Evolutionary conservation across 208 protist genomes (phyloP).

Genomic region (Crithidia bombi): DNA sequence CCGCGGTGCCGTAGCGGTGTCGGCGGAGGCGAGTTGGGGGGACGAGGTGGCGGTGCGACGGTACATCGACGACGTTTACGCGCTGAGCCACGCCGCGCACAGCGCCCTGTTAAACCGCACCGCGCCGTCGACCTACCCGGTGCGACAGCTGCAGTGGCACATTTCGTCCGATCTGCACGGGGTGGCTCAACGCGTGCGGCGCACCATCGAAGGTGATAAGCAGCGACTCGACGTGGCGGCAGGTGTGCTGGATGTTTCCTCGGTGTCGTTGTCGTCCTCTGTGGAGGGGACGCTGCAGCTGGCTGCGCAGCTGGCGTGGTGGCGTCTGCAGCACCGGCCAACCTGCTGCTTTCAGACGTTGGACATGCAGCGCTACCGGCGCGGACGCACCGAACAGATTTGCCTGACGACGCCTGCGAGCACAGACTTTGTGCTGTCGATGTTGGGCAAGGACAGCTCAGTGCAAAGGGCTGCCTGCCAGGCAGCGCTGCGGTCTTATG

Average conservation of each 20-base stretch:
- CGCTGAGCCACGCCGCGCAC: conserved; percentile 48
- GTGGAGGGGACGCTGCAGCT: conserved; percentile 37
- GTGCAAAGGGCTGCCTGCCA: conserved; percentile 14
- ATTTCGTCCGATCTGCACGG: conserved; percentile 48
- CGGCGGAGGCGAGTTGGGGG: conserved; percentile 84
- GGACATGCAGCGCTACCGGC: conserved; percentile 64
- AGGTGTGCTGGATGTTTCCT: conserved; percentile 38
- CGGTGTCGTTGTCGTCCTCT: background rate
- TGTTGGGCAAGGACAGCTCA: conserved; percentile 13
- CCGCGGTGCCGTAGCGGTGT: conserved; percentile 59
- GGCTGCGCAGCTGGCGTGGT: conserved; percentile 80
- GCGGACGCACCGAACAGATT: conserved; percentile 68
- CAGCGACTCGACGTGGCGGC: conserved; percentile 56
- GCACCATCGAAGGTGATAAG: conserved; percentile 39
- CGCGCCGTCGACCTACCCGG: conserved; percentile 31
- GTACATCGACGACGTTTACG: conserved; percentile 74
- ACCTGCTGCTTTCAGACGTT: conserved; percentile 56
- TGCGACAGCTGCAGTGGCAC: conserved; percentile 59
- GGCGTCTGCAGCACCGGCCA: conserved; percentile 67
- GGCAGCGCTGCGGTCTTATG: conserved; percentile 17
- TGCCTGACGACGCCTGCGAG: conserved; percentile 56
- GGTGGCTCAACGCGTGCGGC: conserved; percentile 32
- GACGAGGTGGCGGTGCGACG: conserved; percentile 69
- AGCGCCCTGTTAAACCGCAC: conserved; percentile 33
- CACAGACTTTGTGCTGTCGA: conserved; percentile 57